Percentiles rank a stretch among this genome's conserved stretches.
Conservation (phyloP, 257 asterid species). For the Solanum sparsipilum region DNA sequence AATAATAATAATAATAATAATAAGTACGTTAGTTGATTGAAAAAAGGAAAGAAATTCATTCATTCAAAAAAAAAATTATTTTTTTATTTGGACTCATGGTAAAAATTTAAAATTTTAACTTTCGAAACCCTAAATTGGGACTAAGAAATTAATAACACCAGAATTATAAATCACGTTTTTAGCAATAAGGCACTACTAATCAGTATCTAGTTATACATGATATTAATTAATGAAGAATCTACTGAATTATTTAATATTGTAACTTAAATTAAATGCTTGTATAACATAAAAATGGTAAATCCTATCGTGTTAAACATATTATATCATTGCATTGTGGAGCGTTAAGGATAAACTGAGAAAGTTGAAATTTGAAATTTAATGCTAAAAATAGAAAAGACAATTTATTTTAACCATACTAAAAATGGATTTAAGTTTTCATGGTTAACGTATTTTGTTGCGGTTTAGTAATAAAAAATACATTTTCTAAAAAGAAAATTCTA, state of each 20-base stretch:
- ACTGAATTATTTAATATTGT: neutral
- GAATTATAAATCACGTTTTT: neutral
- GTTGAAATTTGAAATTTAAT: neutral
- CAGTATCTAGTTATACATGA: neutral
- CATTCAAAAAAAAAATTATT: too few relatives aligned
- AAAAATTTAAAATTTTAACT: neutral
- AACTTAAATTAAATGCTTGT: neutral
- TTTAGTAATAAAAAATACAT: neutral
- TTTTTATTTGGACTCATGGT: neutral
- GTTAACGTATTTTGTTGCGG: neutral
- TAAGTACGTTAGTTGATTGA: neutral
- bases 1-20: neutral
- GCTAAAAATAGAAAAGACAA: too few relatives aligned
- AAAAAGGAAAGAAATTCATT: neutral
- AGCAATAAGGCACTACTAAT: neutral
- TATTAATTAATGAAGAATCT: neutral
- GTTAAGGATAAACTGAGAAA: neutral
- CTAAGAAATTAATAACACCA: neutral
- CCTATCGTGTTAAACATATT: neutral
- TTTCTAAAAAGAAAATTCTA: neutral
- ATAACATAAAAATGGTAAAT: neutral
- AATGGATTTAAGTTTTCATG: neutral
- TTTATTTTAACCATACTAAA: neutral
- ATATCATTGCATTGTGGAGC: neutral
- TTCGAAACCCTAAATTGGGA: neutral